Conservation (phyloP, 2,329 filamentous ascomycete genomes). For the Thielaviopsis populi region DNA sequence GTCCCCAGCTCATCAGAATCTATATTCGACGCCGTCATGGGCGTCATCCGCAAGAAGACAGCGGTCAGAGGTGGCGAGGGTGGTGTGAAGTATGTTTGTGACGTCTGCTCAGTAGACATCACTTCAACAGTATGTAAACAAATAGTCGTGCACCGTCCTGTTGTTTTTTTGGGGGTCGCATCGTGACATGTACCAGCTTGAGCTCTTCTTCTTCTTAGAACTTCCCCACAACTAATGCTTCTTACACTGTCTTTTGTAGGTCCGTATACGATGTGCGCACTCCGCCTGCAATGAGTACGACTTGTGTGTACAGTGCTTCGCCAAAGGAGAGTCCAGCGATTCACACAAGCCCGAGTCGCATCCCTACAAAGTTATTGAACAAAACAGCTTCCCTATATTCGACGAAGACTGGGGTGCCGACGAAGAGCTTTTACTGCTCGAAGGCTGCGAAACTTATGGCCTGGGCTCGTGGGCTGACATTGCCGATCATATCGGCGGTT, state of each 20-base stretch:
- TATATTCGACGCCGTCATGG: slow-evolving; percentile 40
- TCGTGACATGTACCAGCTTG: neutral
- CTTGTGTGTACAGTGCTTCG: slow-evolving; percentile 89
- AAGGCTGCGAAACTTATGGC: slow-evolving; percentile 92
- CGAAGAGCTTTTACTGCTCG: slow-evolving; percentile 82
- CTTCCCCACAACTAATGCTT: neutral
- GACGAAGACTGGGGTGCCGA: slow-evolving; percentile 92
- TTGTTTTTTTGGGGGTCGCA: neutral
- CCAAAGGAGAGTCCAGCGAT: slow-evolving; percentile 63
- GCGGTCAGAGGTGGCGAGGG: slow-evolving; percentile 72
- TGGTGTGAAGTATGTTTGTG: slow-evolving; percentile 90
- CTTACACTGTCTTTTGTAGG: slow-evolving; percentile 34
- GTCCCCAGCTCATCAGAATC: neutral
- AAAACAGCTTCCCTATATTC: slow-evolving; percentile 96
- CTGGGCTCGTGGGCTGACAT: slow-evolving; percentile 96
- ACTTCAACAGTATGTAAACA: slow-evolving; percentile 67
- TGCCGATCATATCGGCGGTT: slow-evolving; percentile 93
- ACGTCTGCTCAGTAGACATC: slow-evolving; percentile 91
- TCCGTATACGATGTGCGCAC: slow-evolving; percentile 86
- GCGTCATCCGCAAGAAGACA: slow-evolving; percentile 92
- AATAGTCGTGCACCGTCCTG: slow-evolving; percentile 7
- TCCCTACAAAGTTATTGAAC: slow-evolving; percentile 85
- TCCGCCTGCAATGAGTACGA: slow-evolving; percentile 82
- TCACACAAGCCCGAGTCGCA: slow-evolving; percentile 79
- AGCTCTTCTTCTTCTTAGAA: neutral